These are phyloP conservation scores for Hyaloperonospora brassicae DNA, from an alignment of 352 stramenopile genomes.

Conservation along the genomic window DNA sequence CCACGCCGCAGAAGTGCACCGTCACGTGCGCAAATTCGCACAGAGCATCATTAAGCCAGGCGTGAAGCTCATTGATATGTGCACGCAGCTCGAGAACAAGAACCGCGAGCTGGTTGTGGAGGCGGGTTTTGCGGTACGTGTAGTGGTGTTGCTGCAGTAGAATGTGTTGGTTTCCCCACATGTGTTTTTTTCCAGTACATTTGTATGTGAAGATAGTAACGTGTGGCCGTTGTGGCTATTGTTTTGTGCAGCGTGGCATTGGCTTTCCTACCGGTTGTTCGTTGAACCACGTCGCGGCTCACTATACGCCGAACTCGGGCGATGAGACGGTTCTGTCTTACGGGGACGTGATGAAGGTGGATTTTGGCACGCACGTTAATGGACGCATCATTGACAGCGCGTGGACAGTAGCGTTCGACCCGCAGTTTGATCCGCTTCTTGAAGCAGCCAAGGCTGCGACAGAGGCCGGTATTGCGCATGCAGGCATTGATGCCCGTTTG, in stretches of 20 bases:
- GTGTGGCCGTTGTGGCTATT: conserved; percentile 10
- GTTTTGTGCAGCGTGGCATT: conserved; percentile 22
- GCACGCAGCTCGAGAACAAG: conserved; percentile 93
- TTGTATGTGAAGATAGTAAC: not conserved
- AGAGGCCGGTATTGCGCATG: conserved; percentile 85
- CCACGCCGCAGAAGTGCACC: conserved; percentile 92
- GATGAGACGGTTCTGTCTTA: conserved; percentile 92
- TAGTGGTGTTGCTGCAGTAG: conserved; percentile 3
- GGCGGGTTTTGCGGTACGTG: conserved; percentile 69
- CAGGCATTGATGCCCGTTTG: conserved; percentile 93
- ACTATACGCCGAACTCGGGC: conserved; percentile 96
- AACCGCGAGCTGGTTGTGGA: conserved; percentile 93
- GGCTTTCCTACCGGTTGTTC: conserved; percentile 90
- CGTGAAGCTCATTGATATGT: conserved; percentile 95
- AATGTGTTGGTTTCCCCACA: not conserved
- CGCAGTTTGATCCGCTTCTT: conserved; percentile 89
- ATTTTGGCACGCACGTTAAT: conserved; percentile 97
- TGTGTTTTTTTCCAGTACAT: not conserved
- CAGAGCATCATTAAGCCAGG: conserved; percentile 95
- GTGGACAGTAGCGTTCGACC: conserved; percentile 95
- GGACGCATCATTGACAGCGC: conserved; percentile 96
- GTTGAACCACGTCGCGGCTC: conserved; percentile 95
- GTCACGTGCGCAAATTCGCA: conserved; percentile 86
- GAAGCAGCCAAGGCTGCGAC: conserved; percentile 91
- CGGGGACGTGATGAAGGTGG: conserved; percentile 96